These are phyloP conservation scores for Backusella mclennaniae DNA, from an alignment of 192 early-diverging fungal genomes.

Conservation along the genomic window DNA sequence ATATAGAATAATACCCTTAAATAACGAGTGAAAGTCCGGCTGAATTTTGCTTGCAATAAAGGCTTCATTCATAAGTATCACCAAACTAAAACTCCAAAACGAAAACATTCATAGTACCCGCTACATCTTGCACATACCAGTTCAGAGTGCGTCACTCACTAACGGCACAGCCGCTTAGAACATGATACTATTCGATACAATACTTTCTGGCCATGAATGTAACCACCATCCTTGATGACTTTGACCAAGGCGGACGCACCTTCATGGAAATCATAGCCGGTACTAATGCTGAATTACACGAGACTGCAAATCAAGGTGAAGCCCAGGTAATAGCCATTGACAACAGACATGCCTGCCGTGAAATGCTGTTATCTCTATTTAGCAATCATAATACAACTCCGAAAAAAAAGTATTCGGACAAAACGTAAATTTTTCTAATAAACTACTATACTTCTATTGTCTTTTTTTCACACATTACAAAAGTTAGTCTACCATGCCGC, in stretches of 20 bases:
- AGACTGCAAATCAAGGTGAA: neutral
- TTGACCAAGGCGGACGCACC: neutral
- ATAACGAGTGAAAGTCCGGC: neutral
- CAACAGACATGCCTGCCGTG: no score
- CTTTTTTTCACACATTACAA: no score
- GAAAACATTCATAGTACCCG: neutral
- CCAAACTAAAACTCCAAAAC: neutral
- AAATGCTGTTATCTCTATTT: no score
- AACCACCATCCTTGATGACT: neutral
- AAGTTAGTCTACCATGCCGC: no score
- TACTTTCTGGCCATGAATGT: neutral
- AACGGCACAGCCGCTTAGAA: neutral
- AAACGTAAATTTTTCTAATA: no score
- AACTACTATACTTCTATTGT: no score
- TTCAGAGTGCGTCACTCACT: neutral
- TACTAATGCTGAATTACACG: constrained; percentile 1
- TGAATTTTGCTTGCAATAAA: neutral
- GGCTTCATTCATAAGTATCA: neutral
- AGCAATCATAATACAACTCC: no score
- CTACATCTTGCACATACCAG: neutral
- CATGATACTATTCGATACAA: neutral
- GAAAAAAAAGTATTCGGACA: no score
- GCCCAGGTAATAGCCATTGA: no score
- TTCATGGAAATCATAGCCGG: neutral
- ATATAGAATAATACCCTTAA: no score